Base-by-base conservation (phyloP, 1,284 basidiomycete species). In the Marasmius sp. region DNA sequence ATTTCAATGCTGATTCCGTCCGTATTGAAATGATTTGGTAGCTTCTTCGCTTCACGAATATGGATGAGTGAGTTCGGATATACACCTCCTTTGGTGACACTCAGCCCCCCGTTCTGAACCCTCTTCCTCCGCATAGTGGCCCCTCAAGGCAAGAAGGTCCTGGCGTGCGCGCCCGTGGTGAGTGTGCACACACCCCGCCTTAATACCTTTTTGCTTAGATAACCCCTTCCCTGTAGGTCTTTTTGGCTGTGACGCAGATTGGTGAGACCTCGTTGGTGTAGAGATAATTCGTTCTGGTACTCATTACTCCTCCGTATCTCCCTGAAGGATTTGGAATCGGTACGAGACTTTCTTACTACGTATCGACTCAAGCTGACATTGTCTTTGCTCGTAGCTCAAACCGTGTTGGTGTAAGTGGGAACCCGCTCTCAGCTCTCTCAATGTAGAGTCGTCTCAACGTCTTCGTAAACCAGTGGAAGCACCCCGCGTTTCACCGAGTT, bases 31-130 rank as follows among this genome's bases (percentile, higher is more conserved):
- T 14, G 3, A 6, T 20, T 18, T 10, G 6, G 14, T 16, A 55
- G 53, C 27, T 55, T 55, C 34, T 55, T 55, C 38, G 53, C 53
- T 20, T n/a, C n/a, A 38, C 53, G 38, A 20, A 55, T 55, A 11
- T 55, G 38, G n/a, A 20, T 36, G 11, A 20, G 53, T 55, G 41
- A 49, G 48, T 49, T 49, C 18, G 18, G 2, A 20, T 27, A 16
- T 27, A 49, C 43, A 5, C 27, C 27, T 45, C 6, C 18, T 6
- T 18, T n/a, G 4, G 48, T 6, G 18, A 11, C 48, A 1, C 18
- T 49, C 48, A 3, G 10, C 5, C 27, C 18, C 18, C 18, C 4
- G 6, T 12, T 27, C 27, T 27, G 27, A 16, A 27, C 10, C 11
- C 27, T n/a, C 48, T 4, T 14, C 43, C 14, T 45, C n/a, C n/a